phyloP scores from a whole-genome alignment of 1,284 basidiomycete species.

The Coniferiporia weirii region DNA sequence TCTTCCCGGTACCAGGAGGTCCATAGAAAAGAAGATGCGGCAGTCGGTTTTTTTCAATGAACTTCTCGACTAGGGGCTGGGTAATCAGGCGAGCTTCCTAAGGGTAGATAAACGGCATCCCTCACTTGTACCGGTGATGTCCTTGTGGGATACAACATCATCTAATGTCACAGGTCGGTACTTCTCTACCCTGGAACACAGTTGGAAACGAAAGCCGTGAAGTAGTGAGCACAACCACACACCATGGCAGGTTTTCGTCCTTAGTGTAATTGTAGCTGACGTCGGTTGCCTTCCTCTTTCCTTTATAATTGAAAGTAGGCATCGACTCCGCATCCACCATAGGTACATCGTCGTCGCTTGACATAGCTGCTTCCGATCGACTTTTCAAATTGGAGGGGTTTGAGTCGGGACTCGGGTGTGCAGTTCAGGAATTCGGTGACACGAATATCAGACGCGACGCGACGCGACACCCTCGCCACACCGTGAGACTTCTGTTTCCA shows the following conservation, averaged over 20 bases:
- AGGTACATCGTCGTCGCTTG: slow-evolving; percentile 45
- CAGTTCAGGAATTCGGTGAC: too few species aligned
- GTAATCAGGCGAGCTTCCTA: slow-evolving; percentile 10
- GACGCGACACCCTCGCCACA: slow-evolving; percentile 14
- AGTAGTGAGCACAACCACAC: slow-evolving; percentile 22
- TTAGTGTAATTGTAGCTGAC: slow-evolving; percentile 35
- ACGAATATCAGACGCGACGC: slow-evolving; percentile 8
- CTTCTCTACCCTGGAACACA: slow-evolving; percentile 81
- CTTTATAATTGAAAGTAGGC: slow-evolving; percentile 37
- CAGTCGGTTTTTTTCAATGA: slow-evolving; percentile 91
- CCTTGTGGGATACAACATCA: slow-evolving; percentile 92
- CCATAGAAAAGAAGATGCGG: slow-evolving; percentile 98
- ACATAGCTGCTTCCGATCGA: slow-evolving; percentile 5
- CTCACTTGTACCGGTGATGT: slow-evolving; percentile 89
- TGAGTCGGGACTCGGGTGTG: too few species aligned
- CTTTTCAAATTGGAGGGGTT: not conserved
- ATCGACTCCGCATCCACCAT: slow-evolving; percentile 46
- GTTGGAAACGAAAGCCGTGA: not conserved
- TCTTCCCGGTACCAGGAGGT: slow-evolving; percentile 97
- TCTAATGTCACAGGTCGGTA: slow-evolving; percentile 84
- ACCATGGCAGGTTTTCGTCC: slow-evolving; percentile 73
- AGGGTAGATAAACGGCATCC: slow-evolving; percentile 7
- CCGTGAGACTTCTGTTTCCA: slow-evolving; percentile 23
- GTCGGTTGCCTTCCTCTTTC: slow-evolving; percentile 61
- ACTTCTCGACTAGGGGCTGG: slow-evolving; percentile 77